Base-by-base conservation (phyloP, 2,329 filamentous ascomycete genomes). In the Cryphonectria radicalis region DNA sequence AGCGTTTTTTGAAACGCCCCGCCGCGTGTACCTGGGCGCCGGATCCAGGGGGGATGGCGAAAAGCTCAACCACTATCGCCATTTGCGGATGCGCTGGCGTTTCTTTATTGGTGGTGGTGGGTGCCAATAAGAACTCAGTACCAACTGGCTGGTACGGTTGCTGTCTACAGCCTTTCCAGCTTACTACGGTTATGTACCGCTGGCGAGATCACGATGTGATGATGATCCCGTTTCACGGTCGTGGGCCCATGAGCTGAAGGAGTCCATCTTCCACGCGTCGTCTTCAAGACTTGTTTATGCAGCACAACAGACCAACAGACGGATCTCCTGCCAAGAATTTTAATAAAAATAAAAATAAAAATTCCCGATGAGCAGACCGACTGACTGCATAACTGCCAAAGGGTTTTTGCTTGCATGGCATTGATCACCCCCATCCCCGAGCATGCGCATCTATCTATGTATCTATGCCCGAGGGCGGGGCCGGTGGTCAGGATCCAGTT, bases 61-160 rank as follows among this genome's bases (percentile, higher is more conserved):
- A 1, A 10, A 17, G 40, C 8, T n/a, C 46, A 5, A 40, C 7
- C 40, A 25, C 62, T 32, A 64, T 46, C 14, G 37, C 62, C 40
- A 43, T 42, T 64, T 63, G 62, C 37, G 62, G 62, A 13, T 43
- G 62, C 37, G 62, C 40, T 25, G 22, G n/a, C 22, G n/a, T n/a
- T 42, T 22, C 37, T 17, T 42, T 46, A 40, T 40, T 11, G 37
- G 37, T 11, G 37, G 37, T 40, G 37, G 37, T 40, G 37, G 10
- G 2, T 28, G 62, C 11, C 60, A 42, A 37, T 19, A 25, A n/a
- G 25, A n/a, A n/a, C 62, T 64, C 62, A 40, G 62, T 64, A 32
- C 40, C 62, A 43, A n/a, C n/a, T 28, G 40, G 62, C 62, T 46
- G 62, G 62, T 64, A 46, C 37, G 46, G 46, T 10, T 10, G n/a